Conservation (phyloP, 352 stramenopile species). For the Phytophthora europaea region DNA sequence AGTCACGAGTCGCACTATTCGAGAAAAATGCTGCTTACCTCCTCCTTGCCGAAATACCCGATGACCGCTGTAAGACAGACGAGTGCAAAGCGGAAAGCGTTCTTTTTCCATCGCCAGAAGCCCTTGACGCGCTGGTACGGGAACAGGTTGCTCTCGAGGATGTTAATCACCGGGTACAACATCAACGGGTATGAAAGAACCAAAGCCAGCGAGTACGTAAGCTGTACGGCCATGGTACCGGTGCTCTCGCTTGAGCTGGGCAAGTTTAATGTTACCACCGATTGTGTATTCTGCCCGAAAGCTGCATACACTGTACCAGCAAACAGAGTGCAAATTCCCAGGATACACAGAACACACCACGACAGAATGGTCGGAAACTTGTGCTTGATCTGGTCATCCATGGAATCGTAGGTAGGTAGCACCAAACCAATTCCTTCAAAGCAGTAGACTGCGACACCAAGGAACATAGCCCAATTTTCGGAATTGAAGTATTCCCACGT, state of each 20-base stretch:
- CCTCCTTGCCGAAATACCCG: conserved; percentile 67
- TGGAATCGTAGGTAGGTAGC: conserved; percentile 66
- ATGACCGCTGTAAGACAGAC: conserved; percentile 68
- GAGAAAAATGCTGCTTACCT: conserved; percentile 23
- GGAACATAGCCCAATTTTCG: conserved; percentile 65
- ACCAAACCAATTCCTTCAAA: conserved; percentile 73
- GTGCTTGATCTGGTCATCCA: conserved; percentile 60
- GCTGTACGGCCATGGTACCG: conserved; percentile 64
- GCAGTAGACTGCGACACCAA: conserved; percentile 70
- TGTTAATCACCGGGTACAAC: conserved; percentile 73
- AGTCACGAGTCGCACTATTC: neutral
- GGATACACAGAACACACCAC: conserved; percentile 49
- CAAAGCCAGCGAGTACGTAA: conserved; percentile 68
- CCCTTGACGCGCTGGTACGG: conserved; percentile 50
- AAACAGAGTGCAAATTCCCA: conserved; percentile 56
- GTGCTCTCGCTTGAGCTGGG: conserved; percentile 54
- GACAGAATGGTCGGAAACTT: conserved; percentile 64
- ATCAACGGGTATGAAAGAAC: conserved; percentile 77
- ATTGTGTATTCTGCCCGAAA: conserved; percentile 57
- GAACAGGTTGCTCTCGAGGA: conserved; percentile 67
- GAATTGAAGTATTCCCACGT: conserved; percentile 72
- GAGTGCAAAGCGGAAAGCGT: conserved; percentile 65
- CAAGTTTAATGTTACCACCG: conserved; percentile 65
- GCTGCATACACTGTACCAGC: conserved; percentile 56
- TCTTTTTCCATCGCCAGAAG: conserved; percentile 73